Evolutionary conservation across 192 early-diverging fungal genomes (phyloP), one percentile per base, ranked within the genome.

Genomic region (Umbelopsis isabellina): DNA sequence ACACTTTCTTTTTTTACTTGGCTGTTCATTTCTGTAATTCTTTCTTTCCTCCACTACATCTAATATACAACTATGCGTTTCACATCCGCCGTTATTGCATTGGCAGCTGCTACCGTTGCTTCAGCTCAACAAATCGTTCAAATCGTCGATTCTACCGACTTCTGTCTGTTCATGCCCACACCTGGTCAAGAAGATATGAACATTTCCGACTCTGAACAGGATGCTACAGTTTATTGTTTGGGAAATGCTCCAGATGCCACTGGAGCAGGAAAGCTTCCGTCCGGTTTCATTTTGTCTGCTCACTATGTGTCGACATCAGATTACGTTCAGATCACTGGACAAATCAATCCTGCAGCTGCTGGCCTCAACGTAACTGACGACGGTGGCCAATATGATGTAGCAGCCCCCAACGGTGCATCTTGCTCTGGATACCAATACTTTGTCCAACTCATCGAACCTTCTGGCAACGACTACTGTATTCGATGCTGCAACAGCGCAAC

Each of bases 271-370:
- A 69, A 11, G 2, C 64, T 84, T 6, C 74, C 81, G 7, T 15
- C 20, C 1, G 83, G 79, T 30, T 85, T 87, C 41, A 82, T 87
- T 61, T 18, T 68, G 49, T 75, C 81, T 6, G 67, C 76, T 5
- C 78, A 87, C 16, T 85, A 70, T 48, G 68, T 72, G 8, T 65
- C 65, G 1, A 51, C 46, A 5, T 67, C 74, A 15, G 50, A 15
- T 0, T 87, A 82, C 20, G 82, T 87, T 11, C 85, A 87, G 67
- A 70, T 84, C 33, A 87, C 85, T 16, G 85, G 85, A 35, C 74
- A 72, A 20, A 85, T 87, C 12, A 75, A 87, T 52, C 64, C 68
- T 18, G 30, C 52, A 15, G 79, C 77, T 50, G 82, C 74, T n/a
- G 72, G 72, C 10, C 66, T 84, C 18, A 67, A 70, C 6, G 4